Evolutionary conservation across 2,329 filamentous ascomycete species (phyloP), one percentile per base, ranked within the genome.

Genomic region (Verticillium longisporum): DNA sequence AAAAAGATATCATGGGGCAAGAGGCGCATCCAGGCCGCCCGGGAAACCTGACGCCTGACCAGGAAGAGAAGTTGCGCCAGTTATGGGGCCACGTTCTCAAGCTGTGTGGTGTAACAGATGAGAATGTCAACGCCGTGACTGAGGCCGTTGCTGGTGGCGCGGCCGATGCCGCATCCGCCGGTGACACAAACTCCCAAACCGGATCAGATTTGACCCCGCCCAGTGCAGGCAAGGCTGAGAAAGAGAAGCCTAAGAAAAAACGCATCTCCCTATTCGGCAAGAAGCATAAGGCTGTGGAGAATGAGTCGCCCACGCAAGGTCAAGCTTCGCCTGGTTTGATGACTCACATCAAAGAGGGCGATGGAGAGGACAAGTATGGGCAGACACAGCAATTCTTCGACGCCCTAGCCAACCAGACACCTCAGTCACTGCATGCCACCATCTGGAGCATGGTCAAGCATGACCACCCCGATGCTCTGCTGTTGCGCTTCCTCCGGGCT

Each of bases 381-480:
- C 90, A 95, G 74, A 90, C 85, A 41, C 95, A 94, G 75, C 87
- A 92, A 57, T 97, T 92, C 75, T 85, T 91, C 67, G 87, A 94
- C 50, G 91, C 92, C 0, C 76, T 99, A 10, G 88, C 89, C 57
- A 91, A 84, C 62, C 84, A 89, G 69, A 83, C 87, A 0, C 91
- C 94, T 0, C 91, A 96, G 69, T 83, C 89, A 54, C 85, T 99
- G 66, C 86, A 92, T 59, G 80, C 82, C 15, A 88, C 92, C 0
- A 90, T 98, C 71, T 98, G 95, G 95, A 84, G 79, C 66, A 96
- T 97, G 92, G 85, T 94, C 62, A 99, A 98, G 79, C 89, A 95
- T 69, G 95, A 99, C 71, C 87, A 98, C 71, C 95, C 95, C 0
- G 95, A 99, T 75, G 89, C 88, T 2, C 79, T 96, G 18, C 77